Evolutionary conservation across 2,329 filamentous ascomycete species (phyloP).

Genomic region (Curvularia sp.): DNA sequence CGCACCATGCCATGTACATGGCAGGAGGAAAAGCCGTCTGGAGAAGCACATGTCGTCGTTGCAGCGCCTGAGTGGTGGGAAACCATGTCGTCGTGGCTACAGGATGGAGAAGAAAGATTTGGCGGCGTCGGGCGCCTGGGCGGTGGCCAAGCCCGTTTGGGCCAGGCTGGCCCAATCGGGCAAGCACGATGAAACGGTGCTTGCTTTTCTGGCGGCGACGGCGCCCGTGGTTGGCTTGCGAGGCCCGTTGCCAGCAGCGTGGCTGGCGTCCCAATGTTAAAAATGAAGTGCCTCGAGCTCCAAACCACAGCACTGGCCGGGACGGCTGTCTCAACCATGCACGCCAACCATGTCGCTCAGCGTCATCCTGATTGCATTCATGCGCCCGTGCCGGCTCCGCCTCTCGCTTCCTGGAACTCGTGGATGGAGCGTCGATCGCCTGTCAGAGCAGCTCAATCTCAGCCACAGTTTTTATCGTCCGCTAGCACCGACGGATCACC

Average conservation of each 20-base stretch:
- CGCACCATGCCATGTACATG: neutral
- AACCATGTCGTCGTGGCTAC: neutral
- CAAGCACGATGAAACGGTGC: constrained; percentile 3
- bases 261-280: constrained; percentile 44
- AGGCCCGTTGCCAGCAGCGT: constrained; percentile 19
- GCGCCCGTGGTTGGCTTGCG: constrained; percentile 19
- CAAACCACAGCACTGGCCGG: constrained; percentile 29
- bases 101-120: neutral
- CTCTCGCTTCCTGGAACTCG: constrained; percentile 29
- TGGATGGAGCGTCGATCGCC: constrained; percentile 36
- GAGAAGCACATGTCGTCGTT: constrained; percentile 21
- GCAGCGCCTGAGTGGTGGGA: constrained; percentile 24
- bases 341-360: constrained; percentile 26
- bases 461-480: constrained; percentile 26
- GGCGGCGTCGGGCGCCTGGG: neutral
- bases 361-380: constrained; percentile 23
- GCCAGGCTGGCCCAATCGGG: neutral
- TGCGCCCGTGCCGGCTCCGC: constrained; percentile 28
- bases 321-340: constrained; percentile 30
- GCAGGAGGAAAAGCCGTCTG: constrained; percentile 17
- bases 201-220: constrained; percentile 18
- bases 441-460: constrained; percentile 20
- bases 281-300: constrained; percentile 19
- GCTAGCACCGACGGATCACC: constrained; percentile 19
- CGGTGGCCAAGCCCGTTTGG: neutral